These are phyloP conservation scores for Saraca asoca DNA, from an alignment of 331 rosid species.

Conservation along the genomic window DNA sequence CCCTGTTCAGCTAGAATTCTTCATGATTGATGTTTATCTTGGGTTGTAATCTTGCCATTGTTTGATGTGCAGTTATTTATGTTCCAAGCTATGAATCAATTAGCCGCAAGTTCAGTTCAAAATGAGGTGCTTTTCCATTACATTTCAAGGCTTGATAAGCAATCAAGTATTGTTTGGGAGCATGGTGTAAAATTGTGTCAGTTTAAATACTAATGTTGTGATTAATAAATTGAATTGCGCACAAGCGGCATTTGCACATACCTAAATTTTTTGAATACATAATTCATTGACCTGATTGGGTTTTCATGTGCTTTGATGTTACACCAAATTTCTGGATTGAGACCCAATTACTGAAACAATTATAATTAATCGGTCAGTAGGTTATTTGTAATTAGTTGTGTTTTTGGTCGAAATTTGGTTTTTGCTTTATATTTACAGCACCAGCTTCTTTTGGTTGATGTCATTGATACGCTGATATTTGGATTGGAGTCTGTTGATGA, in stretches of 20 bases:
- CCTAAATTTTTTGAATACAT: conserved; percentile 37
- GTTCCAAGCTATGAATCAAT: conserved; percentile 80
- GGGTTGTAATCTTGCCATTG: conserved; percentile 13
- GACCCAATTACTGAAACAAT: background rate
- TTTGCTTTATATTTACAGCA: background rate
- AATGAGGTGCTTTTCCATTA: conserved; percentile 45
- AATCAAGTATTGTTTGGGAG: conserved; percentile 33
- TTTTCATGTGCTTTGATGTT: conserved; percentile 25
- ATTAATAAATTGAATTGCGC: conserved; percentile 48
- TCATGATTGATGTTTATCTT: background rate
- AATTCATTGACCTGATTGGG: conserved; percentile 32
- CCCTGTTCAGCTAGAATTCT: background rate
- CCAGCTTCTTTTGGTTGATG: no score
- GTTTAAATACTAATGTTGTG: conserved; percentile 31
- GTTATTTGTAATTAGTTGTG: conserved; percentile 21
- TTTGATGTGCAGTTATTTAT: conserved; percentile 63
- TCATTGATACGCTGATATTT: no score
- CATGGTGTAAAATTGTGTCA: conserved; percentile 44
- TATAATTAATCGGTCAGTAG: background rate
- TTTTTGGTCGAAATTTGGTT: background rate
- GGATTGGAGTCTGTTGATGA: no score
- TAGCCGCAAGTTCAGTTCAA: conserved; percentile 63
- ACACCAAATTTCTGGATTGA: conserved; percentile 15
- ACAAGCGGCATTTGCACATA: conserved; percentile 37
- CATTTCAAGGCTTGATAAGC: conserved; percentile 24